Base-by-base conservation (phyloP, 2,329 filamentous ascomycete genomes). In the Fusarium albosuccineum region DNA sequence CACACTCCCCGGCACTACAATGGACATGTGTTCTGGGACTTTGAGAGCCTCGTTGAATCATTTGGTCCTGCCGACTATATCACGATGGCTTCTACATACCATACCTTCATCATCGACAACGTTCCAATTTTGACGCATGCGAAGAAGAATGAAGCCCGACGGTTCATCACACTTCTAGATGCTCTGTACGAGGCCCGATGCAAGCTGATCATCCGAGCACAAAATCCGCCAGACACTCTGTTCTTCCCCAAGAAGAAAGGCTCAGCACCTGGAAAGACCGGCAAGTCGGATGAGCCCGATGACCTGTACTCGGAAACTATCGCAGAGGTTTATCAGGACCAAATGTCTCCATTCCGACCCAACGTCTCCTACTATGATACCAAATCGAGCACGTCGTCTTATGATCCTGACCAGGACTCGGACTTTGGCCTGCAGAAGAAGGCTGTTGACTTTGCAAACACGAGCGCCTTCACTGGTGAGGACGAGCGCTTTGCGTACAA, bases 61-160 rank as follows among this genome's bases (percentile, higher is more conserved):
- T 88, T 94, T 44, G 92, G 92, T 0, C 92, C 92, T 1, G 92
- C 92, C 29, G 92, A 96, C 79, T 96, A 94, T 78, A 91, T 94
- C 56, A 91, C 91, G 1, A 86, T 96, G 75, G 91, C 92, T 1
- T 94, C 91, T 2, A 91, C 87, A 14, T 95, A 90, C 76, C 91
- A 94, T 77, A 94, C 92, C 0, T 85, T 95, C 63, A 87, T 95
- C 73, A 82, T 95, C 46, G 90, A 91, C 68, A 80, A 88, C 17
- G 83, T 95, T 2, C 92, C 92, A 0, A 75, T 91, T 14, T 80
- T 96, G 11, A 89, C 87, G 0, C 76, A 90, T 2, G 78, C 87
- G 1, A 89, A 90, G 76, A 95, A 94, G 78, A 95, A 94, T 75
- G 92, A 95, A 79, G 92, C 92, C 1, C 84, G 92, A 5, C 86